Conservation (phyloP, 768 basidiomycete genomes). For the Lenzites betulinus region DNA sequence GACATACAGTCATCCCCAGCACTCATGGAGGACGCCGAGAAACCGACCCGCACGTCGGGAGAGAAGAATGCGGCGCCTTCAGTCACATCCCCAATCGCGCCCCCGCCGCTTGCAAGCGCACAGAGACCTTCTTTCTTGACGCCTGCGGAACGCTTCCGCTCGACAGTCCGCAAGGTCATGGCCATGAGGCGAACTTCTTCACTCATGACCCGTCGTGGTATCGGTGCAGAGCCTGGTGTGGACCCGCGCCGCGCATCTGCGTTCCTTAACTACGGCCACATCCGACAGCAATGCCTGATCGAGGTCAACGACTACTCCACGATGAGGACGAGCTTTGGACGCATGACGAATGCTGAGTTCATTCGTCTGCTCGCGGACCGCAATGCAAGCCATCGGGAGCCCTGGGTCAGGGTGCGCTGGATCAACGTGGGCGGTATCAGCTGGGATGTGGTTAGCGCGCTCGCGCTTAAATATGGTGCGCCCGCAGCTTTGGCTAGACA, state of each 20-base stretch:
- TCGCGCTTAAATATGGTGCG: slow-evolving; percentile 66
- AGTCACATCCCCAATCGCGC: not conserved
- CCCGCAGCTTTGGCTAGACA: not conserved
- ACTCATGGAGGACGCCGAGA: not conserved
- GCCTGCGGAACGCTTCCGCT: slow-evolving; percentile 55
- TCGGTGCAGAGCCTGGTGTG: slow-evolving; percentile 73
- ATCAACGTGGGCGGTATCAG: slow-evolving; percentile 68
- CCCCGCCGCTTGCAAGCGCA: slow-evolving; percentile 5
- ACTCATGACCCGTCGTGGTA: slow-evolving; percentile 36
- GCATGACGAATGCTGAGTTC: slow-evolving; percentile 64
- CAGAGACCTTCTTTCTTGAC: slow-evolving; percentile 23
- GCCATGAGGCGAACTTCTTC: slow-evolving; percentile 57
- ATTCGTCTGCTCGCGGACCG: slow-evolving; percentile 52
- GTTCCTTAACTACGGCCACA: slow-evolving; percentile 54
- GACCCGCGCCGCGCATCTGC: slow-evolving; percentile 65
- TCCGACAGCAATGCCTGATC: slow-evolving; percentile 63
- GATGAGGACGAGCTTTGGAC: slow-evolving; percentile 51
- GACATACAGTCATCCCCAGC: slow-evolving; percentile 14
- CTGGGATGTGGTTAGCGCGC: slow-evolving; percentile 73
- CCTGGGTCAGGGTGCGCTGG: slow-evolving; percentile 74
- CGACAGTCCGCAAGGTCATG: slow-evolving; percentile 62
- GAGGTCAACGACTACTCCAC: slow-evolving; percentile 69
- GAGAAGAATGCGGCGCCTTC: not conserved
- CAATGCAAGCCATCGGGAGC: slow-evolving; percentile 47
- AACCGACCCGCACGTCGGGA: not conserved